These are phyloP conservation scores for Nicotiana benthamiana DNA, from an alignment of 257 asterid species.

Conservation along the genomic window DNA sequence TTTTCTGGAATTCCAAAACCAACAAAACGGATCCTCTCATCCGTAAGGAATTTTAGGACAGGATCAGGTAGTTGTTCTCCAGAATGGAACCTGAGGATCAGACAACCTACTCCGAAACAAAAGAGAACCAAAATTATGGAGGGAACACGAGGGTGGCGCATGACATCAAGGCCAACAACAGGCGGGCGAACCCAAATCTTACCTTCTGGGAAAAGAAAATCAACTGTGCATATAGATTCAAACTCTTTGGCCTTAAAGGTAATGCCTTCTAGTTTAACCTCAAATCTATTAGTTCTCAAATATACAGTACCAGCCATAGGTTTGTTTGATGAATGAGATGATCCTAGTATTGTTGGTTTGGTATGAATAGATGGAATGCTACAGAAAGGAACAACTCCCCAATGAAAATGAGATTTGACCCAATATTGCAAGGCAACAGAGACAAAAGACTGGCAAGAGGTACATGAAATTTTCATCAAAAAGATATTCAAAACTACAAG, in stretches of 20 bases:
- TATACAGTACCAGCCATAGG: constrained; percentile 75
- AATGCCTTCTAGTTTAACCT: constrained; percentile 82
- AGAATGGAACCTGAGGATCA: constrained; percentile 43
- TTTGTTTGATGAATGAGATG: background rate
- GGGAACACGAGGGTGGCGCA: constrained; percentile 79
- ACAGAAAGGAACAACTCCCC: background rate
- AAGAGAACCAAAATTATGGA: constrained; percentile 42
- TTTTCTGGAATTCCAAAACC: constrained; percentile 82
- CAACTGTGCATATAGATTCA: constrained; percentile 53
- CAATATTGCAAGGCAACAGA: background rate
- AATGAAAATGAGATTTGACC: background rate
- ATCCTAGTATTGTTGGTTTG: background rate
- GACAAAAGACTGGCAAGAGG: background rate
- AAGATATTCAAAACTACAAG: background rate
- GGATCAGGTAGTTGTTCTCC: constrained; percentile 48
- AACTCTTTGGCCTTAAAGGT: constrained; percentile 67
- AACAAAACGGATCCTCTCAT: constrained; percentile 64
- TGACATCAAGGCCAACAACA: constrained; percentile 73
- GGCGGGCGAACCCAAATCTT: constrained; percentile 59
- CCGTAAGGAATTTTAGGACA: constrained; percentile 45
- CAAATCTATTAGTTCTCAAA: constrained; percentile 62
- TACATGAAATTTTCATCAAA: background rate
- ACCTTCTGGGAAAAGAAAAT: constrained; percentile 73
- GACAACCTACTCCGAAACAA: constrained; percentile 74
- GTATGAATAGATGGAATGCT: background rate